Conservation (phyloP, 805 yeast species). For the Saturnispora saitoi region DNA sequence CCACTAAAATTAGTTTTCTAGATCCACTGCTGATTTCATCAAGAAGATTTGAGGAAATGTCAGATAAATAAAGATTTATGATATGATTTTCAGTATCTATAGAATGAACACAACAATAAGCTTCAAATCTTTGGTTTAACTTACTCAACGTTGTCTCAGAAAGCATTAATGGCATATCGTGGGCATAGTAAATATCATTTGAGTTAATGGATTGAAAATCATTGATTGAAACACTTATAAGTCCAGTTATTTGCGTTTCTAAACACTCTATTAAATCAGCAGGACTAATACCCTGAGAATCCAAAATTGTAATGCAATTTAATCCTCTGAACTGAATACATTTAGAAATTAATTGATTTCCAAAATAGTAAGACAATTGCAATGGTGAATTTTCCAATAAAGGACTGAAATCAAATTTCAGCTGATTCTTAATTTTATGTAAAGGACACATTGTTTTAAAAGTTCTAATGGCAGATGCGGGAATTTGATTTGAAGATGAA, state of each 20-base stretch:
- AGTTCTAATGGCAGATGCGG: constrained; percentile 45
- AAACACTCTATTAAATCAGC: constrained; percentile 29
- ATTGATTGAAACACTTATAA: constrained; percentile 28
- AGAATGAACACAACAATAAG: constrained; percentile 62
- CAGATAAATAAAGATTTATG: constrained; percentile 40
- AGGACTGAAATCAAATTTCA: constrained; percentile 36
- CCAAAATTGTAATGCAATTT: constrained; percentile 28
- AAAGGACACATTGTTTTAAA: constrained; percentile 46
- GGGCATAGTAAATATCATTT: neutral
- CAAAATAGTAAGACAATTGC: constrained; percentile 30
- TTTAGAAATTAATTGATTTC: constrained; percentile 3
- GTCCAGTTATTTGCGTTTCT: constrained; percentile 36
- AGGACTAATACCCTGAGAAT: constrained; percentile 26
- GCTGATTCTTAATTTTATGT: constrained; percentile 28
- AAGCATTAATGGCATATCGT: constrained; percentile 22
- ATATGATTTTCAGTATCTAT: constrained; percentile 32
- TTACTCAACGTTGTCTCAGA: constrained; percentile 12
- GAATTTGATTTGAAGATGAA: constrained; percentile 39
- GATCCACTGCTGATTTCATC: constrained; percentile 16
- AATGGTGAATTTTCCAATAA: constrained; percentile 33
- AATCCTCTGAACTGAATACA: constrained; percentile 26
- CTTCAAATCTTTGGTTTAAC: constrained; percentile 30
- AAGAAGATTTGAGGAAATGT: constrained; percentile 11
- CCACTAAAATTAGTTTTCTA: constrained; percentile 35
- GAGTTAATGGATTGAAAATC: constrained; percentile 11